phyloP scores from a whole-genome alignment of 2,329 filamentous ascomycete genomes.

The Fonsecaea multimorphosa region DNA sequence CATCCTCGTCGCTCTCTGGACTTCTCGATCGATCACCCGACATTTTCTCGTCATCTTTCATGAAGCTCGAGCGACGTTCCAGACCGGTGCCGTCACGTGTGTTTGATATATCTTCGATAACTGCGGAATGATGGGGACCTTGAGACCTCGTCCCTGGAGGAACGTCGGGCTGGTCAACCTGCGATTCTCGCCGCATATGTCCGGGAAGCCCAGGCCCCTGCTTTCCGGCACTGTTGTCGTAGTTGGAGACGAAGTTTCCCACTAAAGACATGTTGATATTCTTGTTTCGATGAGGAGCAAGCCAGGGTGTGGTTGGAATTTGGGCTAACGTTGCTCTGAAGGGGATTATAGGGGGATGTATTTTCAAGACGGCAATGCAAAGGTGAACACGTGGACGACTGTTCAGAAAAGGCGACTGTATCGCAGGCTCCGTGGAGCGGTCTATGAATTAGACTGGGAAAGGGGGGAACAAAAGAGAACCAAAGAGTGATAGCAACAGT shows the following conservation, averaged over 20 bases:
- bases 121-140: neutral
- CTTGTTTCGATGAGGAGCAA: neutral
- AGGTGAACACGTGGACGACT: neutral
- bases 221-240: constrained; percentile 22
- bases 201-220: constrained; percentile 15
- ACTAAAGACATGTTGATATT: constrained; percentile 29
- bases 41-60: neutral
- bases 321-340: neutral
- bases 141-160: constrained; percentile 1
- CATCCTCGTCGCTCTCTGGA: constrained; percentile 31
- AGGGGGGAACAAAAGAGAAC: neutral
- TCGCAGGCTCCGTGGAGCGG: neutral
- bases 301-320: neutral
- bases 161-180: constrained; percentile 10
- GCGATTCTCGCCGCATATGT: constrained; percentile 10
- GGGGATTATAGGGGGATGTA: neutral
- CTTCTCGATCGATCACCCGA: constrained; percentile 21
- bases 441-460: neutral
- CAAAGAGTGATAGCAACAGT: neutral
- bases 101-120: neutral
- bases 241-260: constrained; percentile 30
- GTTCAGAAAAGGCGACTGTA: neutral
- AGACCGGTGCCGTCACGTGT: neutral
- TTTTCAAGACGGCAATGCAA: neutral
- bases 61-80: neutral